Percentiles rank a stretch among this genome's conserved stretches.
phyloP scores from a whole-genome alignment of 208 protist genomes.

The Crithidia sp. region DNA sequence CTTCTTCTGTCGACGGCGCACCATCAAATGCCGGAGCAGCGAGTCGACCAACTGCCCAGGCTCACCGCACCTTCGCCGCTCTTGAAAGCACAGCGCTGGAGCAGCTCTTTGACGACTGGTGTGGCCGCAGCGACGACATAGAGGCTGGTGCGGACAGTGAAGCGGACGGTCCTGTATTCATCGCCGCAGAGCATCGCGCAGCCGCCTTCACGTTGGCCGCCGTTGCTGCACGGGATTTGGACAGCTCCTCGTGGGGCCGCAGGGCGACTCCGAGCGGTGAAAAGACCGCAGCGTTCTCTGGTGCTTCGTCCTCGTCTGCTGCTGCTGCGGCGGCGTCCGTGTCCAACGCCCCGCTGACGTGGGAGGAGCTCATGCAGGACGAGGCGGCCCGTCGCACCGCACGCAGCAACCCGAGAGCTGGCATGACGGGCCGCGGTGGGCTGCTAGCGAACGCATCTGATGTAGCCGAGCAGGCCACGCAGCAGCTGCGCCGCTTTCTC shows the following conservation, averaged over 20 bases:
- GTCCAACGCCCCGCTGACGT: constrained; percentile 49
- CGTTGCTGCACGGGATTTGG: constrained; percentile 18
- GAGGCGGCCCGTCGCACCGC: constrained; percentile 31
- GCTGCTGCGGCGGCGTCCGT: neutral
- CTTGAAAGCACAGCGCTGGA: constrained; percentile 69
- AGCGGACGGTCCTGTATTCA: constrained; percentile 41
- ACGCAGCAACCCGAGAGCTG: neutral
- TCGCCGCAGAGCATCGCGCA: constrained; percentile 68
- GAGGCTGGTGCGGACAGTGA: constrained; percentile 17
- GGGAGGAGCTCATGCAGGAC: constrained; percentile 63
- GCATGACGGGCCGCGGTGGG: constrained; percentile 1
- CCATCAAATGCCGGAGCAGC: neutral
- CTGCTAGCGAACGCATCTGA: constrained; percentile 19
- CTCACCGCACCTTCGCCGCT: constrained; percentile 60
- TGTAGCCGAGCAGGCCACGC: constrained; percentile 53
- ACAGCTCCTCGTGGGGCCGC: neutral
- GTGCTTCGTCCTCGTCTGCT: neutral
- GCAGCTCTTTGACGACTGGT: constrained; percentile 65
- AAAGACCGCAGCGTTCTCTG: neutral
- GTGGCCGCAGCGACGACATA: constrained; percentile 1
- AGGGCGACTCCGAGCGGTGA: neutral
- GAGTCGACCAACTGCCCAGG: constrained; percentile 17
- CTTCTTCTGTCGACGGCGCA: too few relatives aligned
- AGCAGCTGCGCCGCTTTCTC: constrained; percentile 67
- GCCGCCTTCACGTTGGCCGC: constrained; percentile 71